Conservation (phyloP, 768 basidiomycete species). For the Pisolithus sp. region DNA sequence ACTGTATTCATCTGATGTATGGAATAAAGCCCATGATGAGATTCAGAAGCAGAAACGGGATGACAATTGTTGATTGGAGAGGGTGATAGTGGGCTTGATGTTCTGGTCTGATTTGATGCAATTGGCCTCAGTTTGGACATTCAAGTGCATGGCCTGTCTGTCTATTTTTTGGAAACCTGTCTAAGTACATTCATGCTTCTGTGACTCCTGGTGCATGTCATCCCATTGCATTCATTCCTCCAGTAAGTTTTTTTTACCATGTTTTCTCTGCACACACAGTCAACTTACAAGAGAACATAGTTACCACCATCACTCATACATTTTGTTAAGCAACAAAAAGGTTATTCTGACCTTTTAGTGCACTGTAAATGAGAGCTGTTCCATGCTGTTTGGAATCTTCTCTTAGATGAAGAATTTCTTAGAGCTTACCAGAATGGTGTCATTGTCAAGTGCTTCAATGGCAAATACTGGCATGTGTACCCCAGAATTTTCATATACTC, state of each 20-base stretch:
- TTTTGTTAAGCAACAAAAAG: neutral
- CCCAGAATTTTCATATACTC: constrained; percentile 15
- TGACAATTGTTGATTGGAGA: constrained; percentile 5
- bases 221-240: constrained; percentile 39
- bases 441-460: constrained; percentile 6
- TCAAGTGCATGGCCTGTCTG: constrained; percentile 37
- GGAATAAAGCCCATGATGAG: constrained; percentile 11
- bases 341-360: neutral
- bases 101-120: neutral
- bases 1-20: constrained; percentile 13
- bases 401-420: constrained; percentile 19
- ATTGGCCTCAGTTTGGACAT: constrained; percentile 23
- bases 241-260: constrained; percentile 14
- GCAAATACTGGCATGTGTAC: constrained; percentile 8
- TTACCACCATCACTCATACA: neutral
- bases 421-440: constrained; percentile 16
- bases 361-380: constrained; percentile 16
- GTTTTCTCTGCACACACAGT: too few species aligned
- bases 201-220: constrained; percentile 29
- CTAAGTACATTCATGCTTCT: constrained; percentile 32
- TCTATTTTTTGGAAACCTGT: constrained; percentile 32
- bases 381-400: constrained; percentile 10
- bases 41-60: constrained; percentile 9
- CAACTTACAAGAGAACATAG: neutral
- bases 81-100: constrained; percentile 1